phyloP scores from a whole-genome alignment of 2,329 filamentous ascomycete species.

The Talaromyces amestolkiae region DNA sequence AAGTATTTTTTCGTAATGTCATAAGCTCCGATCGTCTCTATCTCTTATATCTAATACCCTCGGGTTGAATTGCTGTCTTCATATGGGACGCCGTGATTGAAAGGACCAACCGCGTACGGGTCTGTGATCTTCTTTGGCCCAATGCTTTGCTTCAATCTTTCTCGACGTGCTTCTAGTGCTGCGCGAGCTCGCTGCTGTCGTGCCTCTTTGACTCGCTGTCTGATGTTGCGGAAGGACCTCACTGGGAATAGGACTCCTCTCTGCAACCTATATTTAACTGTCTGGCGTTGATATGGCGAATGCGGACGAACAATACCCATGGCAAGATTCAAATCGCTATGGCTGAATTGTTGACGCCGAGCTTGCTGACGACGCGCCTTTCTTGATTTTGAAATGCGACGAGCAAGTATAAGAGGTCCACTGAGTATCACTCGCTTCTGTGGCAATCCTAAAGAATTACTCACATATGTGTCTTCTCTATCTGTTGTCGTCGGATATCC shows the following conservation, averaged over 20 bases:
- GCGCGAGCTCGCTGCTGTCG: slow-evolving; percentile 45
- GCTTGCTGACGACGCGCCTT: slow-evolving; percentile 26
- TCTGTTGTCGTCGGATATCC: slow-evolving; percentile 26
- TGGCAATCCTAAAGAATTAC: slow-evolving; percentile 57
- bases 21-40: not conserved
- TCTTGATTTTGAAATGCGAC: slow-evolving; percentile 27
- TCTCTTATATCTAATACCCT: not conserved
- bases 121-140: slow-evolving; percentile 43
- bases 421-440: slow-evolving; percentile 46
- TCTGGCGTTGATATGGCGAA: slow-evolving; percentile 32
- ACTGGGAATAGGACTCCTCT: slow-evolving; percentile 51
- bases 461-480: slow-evolving; percentile 48
- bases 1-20: not conserved
- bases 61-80: slow-evolving; percentile 1
- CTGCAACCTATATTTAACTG: slow-evolving; percentile 38
- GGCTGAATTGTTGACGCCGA: slow-evolving; percentile 35
- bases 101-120: slow-evolving; percentile 23
- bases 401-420: slow-evolving; percentile 37
- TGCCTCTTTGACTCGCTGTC: slow-evolving; percentile 47
- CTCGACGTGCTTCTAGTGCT: slow-evolving; percentile 52
- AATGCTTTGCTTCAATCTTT: slow-evolving; percentile 56
- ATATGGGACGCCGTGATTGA: slow-evolving; percentile 17
- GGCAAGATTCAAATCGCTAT: slow-evolving; percentile 21
- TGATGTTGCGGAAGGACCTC: slow-evolving; percentile 50
- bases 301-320: slow-evolving; percentile 28